phyloP scores from a whole-genome alignment of 176 grass and related monocot species.

The Carex kokanica region DNA sequence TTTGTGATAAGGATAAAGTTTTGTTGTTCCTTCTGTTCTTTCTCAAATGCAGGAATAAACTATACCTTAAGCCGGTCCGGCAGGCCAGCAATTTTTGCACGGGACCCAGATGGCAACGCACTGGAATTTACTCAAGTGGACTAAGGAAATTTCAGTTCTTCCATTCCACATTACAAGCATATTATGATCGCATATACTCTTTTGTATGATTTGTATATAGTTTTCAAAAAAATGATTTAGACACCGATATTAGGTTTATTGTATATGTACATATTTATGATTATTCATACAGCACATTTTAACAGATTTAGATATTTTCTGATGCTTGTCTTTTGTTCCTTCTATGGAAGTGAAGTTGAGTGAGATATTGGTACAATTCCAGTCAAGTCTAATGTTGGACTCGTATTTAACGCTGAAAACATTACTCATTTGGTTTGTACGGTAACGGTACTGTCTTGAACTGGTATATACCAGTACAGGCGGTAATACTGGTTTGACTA shows the following conservation, averaged over 20 bases:
- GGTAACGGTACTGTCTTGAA: background rate
- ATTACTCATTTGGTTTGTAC: background rate
- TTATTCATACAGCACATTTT: background rate
- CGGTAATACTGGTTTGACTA: background rate
- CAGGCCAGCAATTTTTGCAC: constrained; percentile 75
- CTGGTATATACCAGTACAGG: background rate
- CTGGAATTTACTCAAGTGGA: constrained; percentile 96
- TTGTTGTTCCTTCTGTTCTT: background rate
- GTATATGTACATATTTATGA: background rate
- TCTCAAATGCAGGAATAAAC: constrained; percentile 59
- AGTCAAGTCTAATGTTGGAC: too few relatives aligned
- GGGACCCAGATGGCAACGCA: constrained; percentile 78
- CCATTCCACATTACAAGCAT: constrained; percentile 10
- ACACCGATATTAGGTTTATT: background rate
- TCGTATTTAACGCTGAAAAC: background rate
- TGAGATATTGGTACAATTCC: background rate
- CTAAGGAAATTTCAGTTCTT: background rate
- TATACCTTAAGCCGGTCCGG: constrained; percentile 96
- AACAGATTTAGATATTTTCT: background rate
- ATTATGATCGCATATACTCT: background rate
- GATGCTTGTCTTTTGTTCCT: background rate
- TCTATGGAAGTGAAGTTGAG: background rate
- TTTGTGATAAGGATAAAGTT: background rate
- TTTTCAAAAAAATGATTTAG: background rate
- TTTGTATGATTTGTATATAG: background rate